Percentiles rank a stretch among this genome's conserved stretches.
Evolutionary conservation across 2,329 filamentous ascomycete genomes (phyloP).

Genomic region (Fusarium sacchari): DNA sequence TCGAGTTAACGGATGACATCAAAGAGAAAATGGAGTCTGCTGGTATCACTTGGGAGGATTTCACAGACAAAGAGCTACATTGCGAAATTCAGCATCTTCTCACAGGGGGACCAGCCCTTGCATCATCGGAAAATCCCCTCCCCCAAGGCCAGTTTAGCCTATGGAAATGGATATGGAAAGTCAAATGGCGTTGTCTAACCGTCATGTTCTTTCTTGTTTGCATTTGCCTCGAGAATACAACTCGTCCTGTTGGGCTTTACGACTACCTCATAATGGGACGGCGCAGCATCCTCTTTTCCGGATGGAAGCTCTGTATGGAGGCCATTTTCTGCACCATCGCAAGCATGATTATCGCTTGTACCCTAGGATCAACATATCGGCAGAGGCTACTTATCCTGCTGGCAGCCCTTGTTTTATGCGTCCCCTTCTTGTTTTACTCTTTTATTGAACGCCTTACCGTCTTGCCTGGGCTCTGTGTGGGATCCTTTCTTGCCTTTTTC

Average conservation of each 20-base stretch:
- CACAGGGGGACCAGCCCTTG: neutral
- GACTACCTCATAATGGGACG: neutral
- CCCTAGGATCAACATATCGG: rapidly evolving
- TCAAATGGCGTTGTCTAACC: neutral
- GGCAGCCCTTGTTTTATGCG: neutral
- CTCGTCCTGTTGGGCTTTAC: neutral
- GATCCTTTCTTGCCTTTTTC: neutral
- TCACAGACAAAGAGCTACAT: neutral
- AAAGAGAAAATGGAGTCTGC: neutral
- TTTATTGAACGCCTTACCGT: neutral
- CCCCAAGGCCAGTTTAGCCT: neutral
- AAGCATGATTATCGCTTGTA: neutral
- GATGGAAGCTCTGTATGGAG: neutral
- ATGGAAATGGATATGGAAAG: neutral
- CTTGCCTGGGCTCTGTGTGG: neutral
- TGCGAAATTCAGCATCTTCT: neutral
- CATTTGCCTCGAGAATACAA: neutral
- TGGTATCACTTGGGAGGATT: neutral
- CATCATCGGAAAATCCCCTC: neutral
- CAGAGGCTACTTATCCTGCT: neutral
- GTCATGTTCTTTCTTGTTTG: rapidly evolving
- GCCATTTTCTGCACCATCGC: neutral
- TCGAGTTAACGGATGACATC: neutral
- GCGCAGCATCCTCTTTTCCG: no score
- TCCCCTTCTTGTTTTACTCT: neutral